Conservation (phyloP, 2,329 filamentous ascomycete species). For the Stachybotrys echinatus region DNA sequence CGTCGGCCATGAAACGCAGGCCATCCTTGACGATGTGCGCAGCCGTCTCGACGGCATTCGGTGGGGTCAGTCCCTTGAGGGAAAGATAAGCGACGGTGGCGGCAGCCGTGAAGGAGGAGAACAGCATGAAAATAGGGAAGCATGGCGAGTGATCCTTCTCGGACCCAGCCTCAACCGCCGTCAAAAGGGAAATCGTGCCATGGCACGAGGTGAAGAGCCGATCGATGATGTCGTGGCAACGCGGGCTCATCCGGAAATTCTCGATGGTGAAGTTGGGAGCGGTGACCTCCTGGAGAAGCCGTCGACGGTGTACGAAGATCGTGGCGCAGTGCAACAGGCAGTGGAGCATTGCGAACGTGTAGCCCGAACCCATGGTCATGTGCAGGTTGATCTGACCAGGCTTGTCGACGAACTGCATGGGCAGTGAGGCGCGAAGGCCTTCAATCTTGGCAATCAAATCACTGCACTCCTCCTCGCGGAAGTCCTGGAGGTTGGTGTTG, state of each 20-base stretch:
- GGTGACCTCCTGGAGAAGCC: constrained; percentile 53
- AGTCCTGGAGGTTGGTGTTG: constrained; percentile 43
- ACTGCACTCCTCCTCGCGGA: constrained; percentile 48
- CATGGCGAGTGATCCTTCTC: constrained; percentile 56
- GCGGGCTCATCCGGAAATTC: constrained; percentile 44
- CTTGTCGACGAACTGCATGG: constrained; percentile 57
- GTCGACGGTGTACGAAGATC: constrained; percentile 55
- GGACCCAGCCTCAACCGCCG: constrained; percentile 48
- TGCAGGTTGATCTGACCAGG: constrained; percentile 56
- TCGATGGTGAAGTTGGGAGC: constrained; percentile 47
- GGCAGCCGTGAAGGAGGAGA: constrained; percentile 56
- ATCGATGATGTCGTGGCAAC: constrained; percentile 49
- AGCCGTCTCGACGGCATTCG: constrained; percentile 51
- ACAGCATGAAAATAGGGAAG: constrained; percentile 60
- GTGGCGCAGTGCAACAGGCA: constrained; percentile 56
- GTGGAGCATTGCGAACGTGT: constrained; percentile 58
- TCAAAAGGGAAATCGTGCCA: constrained; percentile 50
- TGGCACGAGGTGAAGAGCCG: constrained; percentile 55
- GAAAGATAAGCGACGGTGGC: constrained; percentile 58
- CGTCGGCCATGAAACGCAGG: constrained; percentile 53
- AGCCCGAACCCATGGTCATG: constrained; percentile 60
- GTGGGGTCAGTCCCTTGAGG: constrained; percentile 54
- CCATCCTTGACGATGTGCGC: constrained; percentile 53
- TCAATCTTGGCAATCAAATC: constrained; percentile 51
- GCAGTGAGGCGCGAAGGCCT: constrained; percentile 45